Evolutionary conservation across 805 yeast genomes (phyloP), one percentile per base, ranked within the genome.

Genomic region (Metschnikowia kunwiensis): DNA sequence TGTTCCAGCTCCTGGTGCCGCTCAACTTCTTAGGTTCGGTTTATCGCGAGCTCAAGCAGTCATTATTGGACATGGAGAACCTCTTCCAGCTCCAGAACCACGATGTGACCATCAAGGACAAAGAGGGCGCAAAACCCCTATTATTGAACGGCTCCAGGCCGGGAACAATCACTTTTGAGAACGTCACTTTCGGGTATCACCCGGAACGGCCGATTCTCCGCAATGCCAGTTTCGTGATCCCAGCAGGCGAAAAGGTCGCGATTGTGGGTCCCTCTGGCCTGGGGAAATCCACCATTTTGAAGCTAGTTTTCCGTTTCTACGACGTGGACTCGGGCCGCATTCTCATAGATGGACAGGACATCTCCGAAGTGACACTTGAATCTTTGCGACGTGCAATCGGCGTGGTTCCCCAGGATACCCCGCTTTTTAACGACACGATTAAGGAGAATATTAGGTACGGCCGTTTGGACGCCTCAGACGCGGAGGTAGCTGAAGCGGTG

Each of bases 381-480:
- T 77, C 89, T 9, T 65, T 93, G 34, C 71, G 98, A 47, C 65
- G 59, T 36, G 68, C 77, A 7, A 75, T 91, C 42, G 97, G 97
- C 27, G 94, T 91, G 15, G 98, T 91, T 2, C 98, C 98, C 1
- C 98, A 91, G 60, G 98, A 91, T 47, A 91, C 97, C 1, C 98
- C 98, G 5, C 65, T 91, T 31, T 91, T 91, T 68, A 91, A 91
- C 58, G 96, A 89, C 43, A 75, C 95, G 0, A 86, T 91, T 30
- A 59, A 80, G 57, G 95, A 91, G 56, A 91, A 91, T 51, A 80
- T 91, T 27, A 71, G 91, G 40, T 91, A 87, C 62, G 98, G 97
- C 17, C 69, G 84, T 19, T 65, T 89, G 32, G 62, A 70, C 14
- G 86, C 97, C 0, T 60, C 77, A 0, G 86, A 86, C 48, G 82